Base-by-base conservation (phyloP, 2,329 filamentous ascomycete genomes). In the Claviceps sp. region DNA sequence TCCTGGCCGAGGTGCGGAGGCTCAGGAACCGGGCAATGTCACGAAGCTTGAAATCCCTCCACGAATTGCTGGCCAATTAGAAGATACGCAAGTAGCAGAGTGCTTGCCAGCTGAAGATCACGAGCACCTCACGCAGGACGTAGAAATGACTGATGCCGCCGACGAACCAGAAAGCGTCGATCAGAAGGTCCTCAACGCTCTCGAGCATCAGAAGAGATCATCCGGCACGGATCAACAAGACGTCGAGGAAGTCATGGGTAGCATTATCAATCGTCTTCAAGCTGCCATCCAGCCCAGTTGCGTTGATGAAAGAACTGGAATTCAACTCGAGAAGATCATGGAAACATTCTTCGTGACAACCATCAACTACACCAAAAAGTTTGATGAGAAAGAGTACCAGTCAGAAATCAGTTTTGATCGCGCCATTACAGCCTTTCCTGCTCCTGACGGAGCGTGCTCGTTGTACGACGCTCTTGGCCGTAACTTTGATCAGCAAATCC, bases 221-320 rank as follows among this genome's bases (percentile, higher is more conserved):
- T 73, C 73, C 10, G 76, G 76, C 2, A 79, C 76, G 0, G 74
- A 88, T 38, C 93, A 98, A 63, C 90, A 98, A 68, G 93, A 98
- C 68, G 91, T 96, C 4, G 89, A 89, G 13, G 93, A 98, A 67
- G 91, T 96, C 46, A 90, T 96, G 71, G 89, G 89, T 54, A 93
- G 91, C 61, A 87, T 95, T 26, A 80, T 96, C 54, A 89, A 91
- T 62, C 85, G 93, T 49, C 74, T 96, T n/a, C 87, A 93, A 61
- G 89, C 87, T 50, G 90, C 91, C 2, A 90, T 97, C 62, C 82
- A 78, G 53, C 79, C 88, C 5, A 77, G 76, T n/a, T 78, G 76
- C 3, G 80, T 87, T 54, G 65, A 71, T 53, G 69, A 75, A 6
- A 77, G 66, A 34, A 72, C 82, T 45, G 85, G 85, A 3, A 85